Percentiles rank a stretch among this genome's conserved stretches.
These are phyloP conservation scores for Hyphopichia buzzinii DNA, from an alignment of 1,139 yeast genomes.

Conservation along the genomic window DNA sequence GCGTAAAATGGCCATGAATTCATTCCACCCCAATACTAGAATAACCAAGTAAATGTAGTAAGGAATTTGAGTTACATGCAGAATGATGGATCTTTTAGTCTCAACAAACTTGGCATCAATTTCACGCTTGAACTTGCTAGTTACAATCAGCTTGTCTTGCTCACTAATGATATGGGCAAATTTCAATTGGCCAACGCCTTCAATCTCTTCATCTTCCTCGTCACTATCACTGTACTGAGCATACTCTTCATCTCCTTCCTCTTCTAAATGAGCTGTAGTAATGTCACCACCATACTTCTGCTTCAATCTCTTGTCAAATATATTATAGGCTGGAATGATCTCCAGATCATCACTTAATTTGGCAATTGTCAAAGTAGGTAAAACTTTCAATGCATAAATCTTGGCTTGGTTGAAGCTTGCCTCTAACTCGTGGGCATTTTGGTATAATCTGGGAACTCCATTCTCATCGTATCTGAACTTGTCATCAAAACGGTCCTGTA, in stretches of 20 bases:
- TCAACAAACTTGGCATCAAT: conserved; percentile 82
- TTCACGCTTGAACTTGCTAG: conserved; percentile 66
- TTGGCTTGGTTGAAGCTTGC: conserved; percentile 59
- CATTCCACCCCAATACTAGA: conserved; percentile 90
- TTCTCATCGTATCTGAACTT: conserved; percentile 77
- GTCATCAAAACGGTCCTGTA: conserved; percentile 77
- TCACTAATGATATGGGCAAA: conserved; percentile 62
- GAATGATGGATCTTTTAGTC: conserved; percentile 73
- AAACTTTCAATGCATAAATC: conserved; percentile 49
- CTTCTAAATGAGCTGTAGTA: conserved; percentile 2
- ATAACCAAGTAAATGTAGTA: conserved; percentile 73
- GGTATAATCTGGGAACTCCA: conserved; percentile 83
- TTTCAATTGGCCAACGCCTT: conserved; percentile 25
- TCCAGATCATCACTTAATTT: conserved; percentile 50
- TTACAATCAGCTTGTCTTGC: conserved; percentile 55
- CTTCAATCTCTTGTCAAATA: conserved; percentile 27
- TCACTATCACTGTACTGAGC: conserved; percentile 19
- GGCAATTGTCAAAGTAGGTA: conserved; percentile 64
- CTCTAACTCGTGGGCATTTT: conserved; percentile 71
- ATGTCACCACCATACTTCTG: conserved; percentile 19
- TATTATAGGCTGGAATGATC: conserved; percentile 55
- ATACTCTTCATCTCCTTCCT: conserved; percentile 12
- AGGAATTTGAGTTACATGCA: conserved; percentile 76
- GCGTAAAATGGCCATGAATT: conserved; percentile 81
- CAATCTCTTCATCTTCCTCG: conserved; percentile 40